phyloP scores from a whole-genome alignment of 176 grass and related monocot genomes.

The Rhipidocladum racemiflorum region DNA sequence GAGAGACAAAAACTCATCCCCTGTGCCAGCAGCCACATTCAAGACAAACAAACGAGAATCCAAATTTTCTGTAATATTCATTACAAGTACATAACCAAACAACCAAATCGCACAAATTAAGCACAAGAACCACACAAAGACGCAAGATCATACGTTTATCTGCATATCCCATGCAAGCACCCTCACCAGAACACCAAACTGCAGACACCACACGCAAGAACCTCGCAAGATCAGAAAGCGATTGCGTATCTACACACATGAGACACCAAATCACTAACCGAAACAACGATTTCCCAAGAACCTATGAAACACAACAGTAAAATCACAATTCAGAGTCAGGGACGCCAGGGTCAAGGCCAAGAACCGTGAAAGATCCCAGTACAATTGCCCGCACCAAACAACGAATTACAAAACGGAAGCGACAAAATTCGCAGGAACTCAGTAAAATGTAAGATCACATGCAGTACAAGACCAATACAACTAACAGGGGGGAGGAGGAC shows the following conservation, averaged over 20 bases:
- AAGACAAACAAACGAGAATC: neutral
- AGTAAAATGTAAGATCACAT: conserved; percentile 3
- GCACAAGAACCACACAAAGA: neutral
- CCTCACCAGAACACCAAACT: neutral
- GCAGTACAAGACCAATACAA: neutral
- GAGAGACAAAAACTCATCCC: neutral
- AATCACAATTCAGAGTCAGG: neutral
- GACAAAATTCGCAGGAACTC: conserved; percentile 16
- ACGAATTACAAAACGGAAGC: neutral
- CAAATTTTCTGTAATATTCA: neutral
- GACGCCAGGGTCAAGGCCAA: neutral
- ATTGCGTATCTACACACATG: neutral
- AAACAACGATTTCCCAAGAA: conserved; percentile 18
- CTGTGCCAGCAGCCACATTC: neutral
- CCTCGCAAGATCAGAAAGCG: neutral
- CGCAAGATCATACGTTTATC: neutral
- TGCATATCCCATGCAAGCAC: neutral
- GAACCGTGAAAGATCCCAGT: conserved; percentile 12
- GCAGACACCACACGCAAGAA: neutral
- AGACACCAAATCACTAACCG: neutral
- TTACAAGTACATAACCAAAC: neutral
- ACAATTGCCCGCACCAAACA: neutral
- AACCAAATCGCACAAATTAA: neutral
- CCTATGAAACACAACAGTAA: neutral
- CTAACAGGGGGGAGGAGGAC: neutral